These are phyloP conservation scores for Peronospora destructor DNA, from an alignment of 352 stramenopile genomes.

Conservation along the genomic window DNA sequence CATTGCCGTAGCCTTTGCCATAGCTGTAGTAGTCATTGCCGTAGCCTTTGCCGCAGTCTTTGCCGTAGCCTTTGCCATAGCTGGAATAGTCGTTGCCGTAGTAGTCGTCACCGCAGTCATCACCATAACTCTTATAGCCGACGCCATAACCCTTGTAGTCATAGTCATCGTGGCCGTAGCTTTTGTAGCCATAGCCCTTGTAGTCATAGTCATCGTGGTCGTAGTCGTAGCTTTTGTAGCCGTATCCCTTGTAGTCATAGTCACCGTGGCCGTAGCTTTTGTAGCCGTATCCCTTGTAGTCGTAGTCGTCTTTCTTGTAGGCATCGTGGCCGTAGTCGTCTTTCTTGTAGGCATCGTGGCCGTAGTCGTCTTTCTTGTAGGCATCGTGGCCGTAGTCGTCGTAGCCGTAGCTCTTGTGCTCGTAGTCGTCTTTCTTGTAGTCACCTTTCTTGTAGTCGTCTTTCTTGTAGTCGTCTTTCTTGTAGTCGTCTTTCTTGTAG, in stretches of 20 bases:
- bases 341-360: too few species aligned
- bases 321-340: not conserved
- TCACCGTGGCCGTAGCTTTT: not conserved
- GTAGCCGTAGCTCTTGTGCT: too few species aligned
- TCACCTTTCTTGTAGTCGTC: too few species aligned
- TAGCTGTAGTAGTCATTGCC: not conserved
- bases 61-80: not conserved
- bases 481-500: slow-evolving; percentile 4
- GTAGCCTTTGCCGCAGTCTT: not conserved
- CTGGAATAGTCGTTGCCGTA: not conserved
- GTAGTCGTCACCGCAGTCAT: slow-evolving; percentile 1
- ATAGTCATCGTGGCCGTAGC: not conserved
- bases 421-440: too few species aligned
- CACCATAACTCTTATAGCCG: slow-evolving; percentile 3
- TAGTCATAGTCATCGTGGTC: slow-evolving; percentile 1
- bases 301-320: not conserved
- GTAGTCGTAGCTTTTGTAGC: slow-evolving; percentile 1
- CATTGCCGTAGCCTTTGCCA: not conserved
- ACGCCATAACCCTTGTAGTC: not conserved
- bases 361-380: too few species aligned
- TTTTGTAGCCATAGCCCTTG: slow-evolving; percentile 6
- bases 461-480: not conserved
- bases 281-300: not conserved
- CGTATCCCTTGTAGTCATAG: slow-evolving; percentile 6
- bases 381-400: too few species aligned